Base-by-base conservation (phyloP, 331 rosid genomes). In the Quercus phellos region DNA sequence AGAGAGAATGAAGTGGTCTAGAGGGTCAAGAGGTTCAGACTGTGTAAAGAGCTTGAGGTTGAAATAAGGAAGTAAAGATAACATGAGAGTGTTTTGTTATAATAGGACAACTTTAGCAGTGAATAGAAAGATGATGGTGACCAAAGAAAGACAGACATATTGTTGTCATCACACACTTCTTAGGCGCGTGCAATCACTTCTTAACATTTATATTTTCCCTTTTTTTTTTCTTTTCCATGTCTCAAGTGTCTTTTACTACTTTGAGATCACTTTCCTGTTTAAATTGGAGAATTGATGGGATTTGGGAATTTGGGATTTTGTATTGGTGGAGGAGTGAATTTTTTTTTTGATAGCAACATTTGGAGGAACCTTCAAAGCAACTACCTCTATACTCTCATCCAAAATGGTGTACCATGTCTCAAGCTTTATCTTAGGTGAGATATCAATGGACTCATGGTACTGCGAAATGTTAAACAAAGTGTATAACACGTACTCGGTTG, bases 91-190 rank as follows among this genome's bases (percentile, higher is more conserved):
- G 76, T 76, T 69, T 81, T 79, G 81, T 84, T 74, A 80, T 64
- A 85, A 74, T 43, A 79, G 86, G 91, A 91, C 96, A 91, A 84
- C 78, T 87, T 84, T 84, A 85, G 86, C 96, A 86, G 84, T 18
- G 77, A 74, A 68, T 79, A 79, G 83, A 66, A 66, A 79, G 34
- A 75, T 87, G 91, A 88, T 84, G 73, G 82, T 85, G 88, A 87
- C 90, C 85, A 74, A 60, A 73, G 78, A 68, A 79, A 74, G 76
- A 51, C 84, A 78, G 9, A 38, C 80, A 73, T 61, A 19, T 61
- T 32, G 26, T 12, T n/a, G 63, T 29, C 55, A 3, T 66, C 86
- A 80, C 87, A 81, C 83, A 43, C 53, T 51, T 19, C 64, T 0
- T 51, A 0, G 8, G 88, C 90, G 89, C 90, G 89, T 89, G 83